Evolutionary conservation across 345 rosid species (phyloP).

Genomic region (Arabis hirsuta): DNA sequence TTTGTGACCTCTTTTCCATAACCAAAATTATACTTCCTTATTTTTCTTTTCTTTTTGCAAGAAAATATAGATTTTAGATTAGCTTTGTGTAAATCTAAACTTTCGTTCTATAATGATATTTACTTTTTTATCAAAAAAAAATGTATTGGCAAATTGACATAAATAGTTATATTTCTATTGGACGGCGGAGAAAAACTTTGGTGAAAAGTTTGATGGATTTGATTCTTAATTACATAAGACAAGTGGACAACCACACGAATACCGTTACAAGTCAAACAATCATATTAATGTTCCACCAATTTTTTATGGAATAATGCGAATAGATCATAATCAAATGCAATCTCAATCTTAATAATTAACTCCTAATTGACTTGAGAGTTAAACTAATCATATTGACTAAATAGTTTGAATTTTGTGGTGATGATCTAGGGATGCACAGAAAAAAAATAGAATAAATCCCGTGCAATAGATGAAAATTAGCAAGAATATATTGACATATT

Average conservation of each 20-base stretch:
- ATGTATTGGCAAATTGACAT: conserved; percentile 18
- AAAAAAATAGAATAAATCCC: too few species aligned
- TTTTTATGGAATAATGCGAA: neutral
- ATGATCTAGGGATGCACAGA: neutral
- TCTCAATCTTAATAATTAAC: conserved; percentile 18
- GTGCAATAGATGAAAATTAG: too few species aligned
- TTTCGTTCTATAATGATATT: too few species aligned
- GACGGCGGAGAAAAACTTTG: conserved; percentile 25
- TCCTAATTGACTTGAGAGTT: neutral
- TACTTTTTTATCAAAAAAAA: too few species aligned
- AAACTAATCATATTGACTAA: conserved; percentile 4
- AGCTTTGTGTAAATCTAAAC: too few species aligned
- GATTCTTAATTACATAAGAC: conserved; percentile 9
- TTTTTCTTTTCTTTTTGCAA: too few species aligned
- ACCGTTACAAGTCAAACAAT: conserved; percentile 40
- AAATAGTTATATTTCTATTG: conserved; percentile 22
- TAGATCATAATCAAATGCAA: neutral
- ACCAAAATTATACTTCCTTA: too few species aligned
- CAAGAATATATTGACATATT: too few species aligned
- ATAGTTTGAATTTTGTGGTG: neutral
- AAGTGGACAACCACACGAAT: conserved; percentile 43
- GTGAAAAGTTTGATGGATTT: conserved; percentile 39
- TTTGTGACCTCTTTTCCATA: too few species aligned
- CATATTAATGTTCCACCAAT: conserved; percentile 34
- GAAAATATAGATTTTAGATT: too few species aligned